phyloP scores from a whole-genome alignment of 345 rosid genomes.

The Triadica sebifera region DNA sequence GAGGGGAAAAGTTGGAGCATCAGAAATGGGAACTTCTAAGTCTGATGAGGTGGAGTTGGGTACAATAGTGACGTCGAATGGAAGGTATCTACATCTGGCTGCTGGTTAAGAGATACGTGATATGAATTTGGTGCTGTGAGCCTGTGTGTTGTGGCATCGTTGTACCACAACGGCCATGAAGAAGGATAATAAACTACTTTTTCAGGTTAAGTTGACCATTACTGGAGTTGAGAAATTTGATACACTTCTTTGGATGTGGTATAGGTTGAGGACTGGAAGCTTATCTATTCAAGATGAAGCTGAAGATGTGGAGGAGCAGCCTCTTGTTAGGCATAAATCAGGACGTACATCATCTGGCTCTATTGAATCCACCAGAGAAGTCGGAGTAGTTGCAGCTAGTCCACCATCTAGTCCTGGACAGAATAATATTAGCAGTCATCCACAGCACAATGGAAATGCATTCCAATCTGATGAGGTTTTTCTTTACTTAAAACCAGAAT shows the following conservation, averaged over 20 bases:
- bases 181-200: not conserved
- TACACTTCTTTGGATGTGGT: constrained; percentile 5
- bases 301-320: constrained; percentile 70
- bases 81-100: constrained; percentile 49
- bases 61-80: constrained; percentile 48
- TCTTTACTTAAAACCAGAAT: constrained; percentile 3
- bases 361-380: constrained; percentile 45
- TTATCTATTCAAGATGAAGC: constrained; percentile 65
- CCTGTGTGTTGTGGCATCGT: not conserved
- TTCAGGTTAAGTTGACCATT: not conserved
- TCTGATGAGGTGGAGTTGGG: constrained; percentile 41
- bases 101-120: not conserved
- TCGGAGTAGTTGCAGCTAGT: constrained; percentile 39
- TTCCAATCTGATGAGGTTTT: constrained; percentile 79
- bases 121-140: not conserved
- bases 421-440: constrained; percentile 34
- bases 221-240: constrained; percentile 1
- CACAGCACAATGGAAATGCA: constrained; percentile 42
- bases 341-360: constrained; percentile 50
- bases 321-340: constrained; percentile 69
- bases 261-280: constrained; percentile 65
- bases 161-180: not conserved
- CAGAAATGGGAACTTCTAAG: constrained; percentile 39
- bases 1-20: constrained; percentile 40
- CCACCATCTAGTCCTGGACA: constrained; percentile 60